Evolutionary conservation across 2,329 filamentous ascomycete genomes (phyloP), one percentile per base, ranked within the genome.

Genomic region (Aspergillus melleus): DNA sequence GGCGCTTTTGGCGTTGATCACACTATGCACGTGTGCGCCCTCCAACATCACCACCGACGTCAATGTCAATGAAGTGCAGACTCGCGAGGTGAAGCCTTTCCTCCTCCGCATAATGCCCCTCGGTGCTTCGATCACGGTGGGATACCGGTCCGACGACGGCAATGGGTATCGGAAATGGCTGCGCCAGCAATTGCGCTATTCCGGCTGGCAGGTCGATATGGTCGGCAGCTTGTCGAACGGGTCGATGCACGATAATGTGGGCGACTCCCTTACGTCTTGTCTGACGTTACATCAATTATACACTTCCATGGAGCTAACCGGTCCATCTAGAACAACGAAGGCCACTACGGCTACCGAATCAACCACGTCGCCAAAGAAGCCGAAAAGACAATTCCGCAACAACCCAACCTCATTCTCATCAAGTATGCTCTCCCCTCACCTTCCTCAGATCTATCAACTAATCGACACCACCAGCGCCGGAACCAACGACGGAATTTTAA

Each of bases 401-500:
- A 66, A 29, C 70, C 70, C 1, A 71, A 70, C 58, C 46, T 72
- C 16, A 69, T 72, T 29, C 61, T 72, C 3, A 60, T 72, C 51
- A 72, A 71, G 69, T 71, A 32, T 32, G 60, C 57, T 52, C 19
- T 29, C 4, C 26, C 29, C 11, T 8, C 11, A 29, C 0, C 11
- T 36, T n/a, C 5, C 16, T n/a, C 22, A 8, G 12, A 16, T 11
- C 19, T 20, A n/a, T 46, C n/a, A 14, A 12, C 56, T 66, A 57
- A 64, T 44, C 6, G 16, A 29, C 5, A 22, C 29, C 3, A 9
- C 4, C 22, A 75, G 74, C 39, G 68, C 66, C 24, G 74, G 74
- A 3, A 75, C 73, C 6, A 74, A 76, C 49, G 74, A 76, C 50
- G 66, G 65, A 8, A 14, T 67, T 11, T 61, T 66, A 49, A 52